Percentiles rank a stretch among this genome's conserved stretches.
phyloP scores from a whole-genome alignment of 495 filamentous ascomycete species.

The Daldinia grandis region DNA sequence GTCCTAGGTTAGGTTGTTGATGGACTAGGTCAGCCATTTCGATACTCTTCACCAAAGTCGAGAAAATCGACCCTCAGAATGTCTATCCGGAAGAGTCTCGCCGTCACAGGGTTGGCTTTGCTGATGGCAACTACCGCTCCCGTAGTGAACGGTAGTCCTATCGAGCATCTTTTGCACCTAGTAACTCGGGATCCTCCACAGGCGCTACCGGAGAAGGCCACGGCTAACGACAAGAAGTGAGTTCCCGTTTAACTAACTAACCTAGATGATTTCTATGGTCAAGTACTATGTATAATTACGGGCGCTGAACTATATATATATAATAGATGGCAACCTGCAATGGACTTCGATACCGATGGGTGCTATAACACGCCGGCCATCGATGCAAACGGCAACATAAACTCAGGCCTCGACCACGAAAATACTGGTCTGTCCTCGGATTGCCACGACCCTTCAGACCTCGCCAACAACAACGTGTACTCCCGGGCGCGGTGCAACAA shows the following conservation, averaged over 20 bases:
- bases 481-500: slow-evolving; percentile 55
- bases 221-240: slow-evolving; percentile 50
- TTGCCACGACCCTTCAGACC: slow-evolving; percentile 53
- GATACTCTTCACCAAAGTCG: slow-evolving; percentile 14
- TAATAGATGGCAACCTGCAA: slow-evolving; percentile 51
- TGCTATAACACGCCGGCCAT: slow-evolving; percentile 60
- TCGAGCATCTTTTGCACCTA: slow-evolving; percentile 26
- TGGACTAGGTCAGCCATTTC: slow-evolving; percentile 7
- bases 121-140: slow-evolving; percentile 38
- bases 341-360: slow-evolving; percentile 58
- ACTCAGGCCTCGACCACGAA: slow-evolving; percentile 47
- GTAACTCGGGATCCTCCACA: slow-evolving; percentile 39
- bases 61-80: slow-evolving; percentile 33
- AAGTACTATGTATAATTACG: neutral
- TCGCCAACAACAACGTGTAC: slow-evolving; percentile 58
- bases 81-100: slow-evolving; percentile 47
- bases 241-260: too few relatives aligned
- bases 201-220: slow-evolving; percentile 53
- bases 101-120: slow-evolving; percentile 45
- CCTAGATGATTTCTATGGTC: neutral
- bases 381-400: slow-evolving; percentile 48
- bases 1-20: neutral
- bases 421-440: slow-evolving; percentile 43
- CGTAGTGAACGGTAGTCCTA: slow-evolving; percentile 30
- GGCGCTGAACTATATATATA: neutral